Evolutionary conservation across 768 basidiomycete genomes (phyloP).

Genomic region (Lactarius hengduanensis): DNA sequence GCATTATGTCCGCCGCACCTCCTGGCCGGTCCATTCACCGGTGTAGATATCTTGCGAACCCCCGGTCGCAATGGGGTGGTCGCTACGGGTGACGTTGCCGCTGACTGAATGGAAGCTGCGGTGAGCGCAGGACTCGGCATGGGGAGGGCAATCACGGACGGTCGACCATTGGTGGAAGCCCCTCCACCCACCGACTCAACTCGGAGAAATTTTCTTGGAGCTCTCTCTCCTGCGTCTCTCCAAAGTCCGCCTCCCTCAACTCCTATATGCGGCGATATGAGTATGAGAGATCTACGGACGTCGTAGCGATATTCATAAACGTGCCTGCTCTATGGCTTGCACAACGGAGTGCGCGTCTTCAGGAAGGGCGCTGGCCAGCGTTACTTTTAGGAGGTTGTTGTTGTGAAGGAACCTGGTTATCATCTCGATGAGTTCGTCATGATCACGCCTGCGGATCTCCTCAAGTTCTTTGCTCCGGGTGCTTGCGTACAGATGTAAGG

Average conservation of each 20-base stretch:
- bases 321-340: constrained; percentile 25
- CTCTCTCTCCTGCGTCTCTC: constrained; percentile 21
- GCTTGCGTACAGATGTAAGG: constrained; percentile 20
- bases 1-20: not conserved
- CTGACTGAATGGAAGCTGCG: constrained; percentile 15
- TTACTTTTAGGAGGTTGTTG: constrained; percentile 10
- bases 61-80: constrained; percentile 17
- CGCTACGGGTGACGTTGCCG: constrained; percentile 15
- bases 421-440: constrained; percentile 24
- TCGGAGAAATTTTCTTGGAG: constrained; percentile 26
- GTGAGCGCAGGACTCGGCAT: not conserved
- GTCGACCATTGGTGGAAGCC: constrained; percentile 26
- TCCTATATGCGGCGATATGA: constrained; percentile 8
- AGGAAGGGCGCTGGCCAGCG: constrained; percentile 9
- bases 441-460: constrained; percentile 26
- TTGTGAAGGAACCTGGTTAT: constrained; percentile 20
- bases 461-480: constrained; percentile 20
- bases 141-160: constrained; percentile 13
- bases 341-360: constrained; percentile 22
- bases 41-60: constrained; percentile 28
- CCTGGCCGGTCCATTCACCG: constrained; percentile 21
- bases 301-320: not conserved
- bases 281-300: not conserved
- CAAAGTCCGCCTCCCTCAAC: constrained; percentile 14
- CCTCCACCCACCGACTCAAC: constrained; percentile 19